Base-by-base conservation (phyloP, 345 rosid species). In the Geranium brycei region DNA sequence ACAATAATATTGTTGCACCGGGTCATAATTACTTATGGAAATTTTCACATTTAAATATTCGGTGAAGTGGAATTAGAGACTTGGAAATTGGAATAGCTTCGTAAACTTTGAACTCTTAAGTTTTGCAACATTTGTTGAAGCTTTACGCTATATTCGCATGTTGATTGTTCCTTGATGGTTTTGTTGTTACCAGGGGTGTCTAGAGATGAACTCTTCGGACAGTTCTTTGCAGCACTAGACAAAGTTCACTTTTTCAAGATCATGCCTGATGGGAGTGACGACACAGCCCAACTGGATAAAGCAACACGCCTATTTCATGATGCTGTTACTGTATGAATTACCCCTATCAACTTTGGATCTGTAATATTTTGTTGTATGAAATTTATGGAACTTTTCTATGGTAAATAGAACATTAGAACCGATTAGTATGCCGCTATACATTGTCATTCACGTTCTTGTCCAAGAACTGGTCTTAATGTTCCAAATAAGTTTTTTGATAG, bases 221-320 rank as follows among this genome's bases (percentile, higher is more conserved):
- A 86, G 67, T 80, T 88, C 75, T 73, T 88, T 73, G 81, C 81
- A 62, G 97, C 96, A 38, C 93, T 91, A 61, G 96, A 91, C 79
- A 85, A 83, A 76, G 65, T 75, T 17, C 78, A 79, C 70, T 86
- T 78, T 72, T 77, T 91, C 30, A 82, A 64, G 69, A 55, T 67
- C 47, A 68, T 75, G 40, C 72, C 84, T 60, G 87, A 83, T 41
- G 93, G 89, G 59, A 83, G 68, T 31, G 93, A 88, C 65, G 96
- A 88, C 62, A 74, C 85, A 67, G 68, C 71, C 61, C 88, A 76
- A 72, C 70, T 91, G 61, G 95, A 86, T 61, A 86, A 77, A 77
- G 96, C 93, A 66, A 79, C 93, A 8, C 63, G 35, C 23, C 60
- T 88, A 68, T 91, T 91, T 80, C 89, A 86, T 68, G 84, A 79